Evolutionary conservation across 768 basidiomycete genomes (phyloP).

Genomic region (Hemileccinum rubropunctum): DNA sequence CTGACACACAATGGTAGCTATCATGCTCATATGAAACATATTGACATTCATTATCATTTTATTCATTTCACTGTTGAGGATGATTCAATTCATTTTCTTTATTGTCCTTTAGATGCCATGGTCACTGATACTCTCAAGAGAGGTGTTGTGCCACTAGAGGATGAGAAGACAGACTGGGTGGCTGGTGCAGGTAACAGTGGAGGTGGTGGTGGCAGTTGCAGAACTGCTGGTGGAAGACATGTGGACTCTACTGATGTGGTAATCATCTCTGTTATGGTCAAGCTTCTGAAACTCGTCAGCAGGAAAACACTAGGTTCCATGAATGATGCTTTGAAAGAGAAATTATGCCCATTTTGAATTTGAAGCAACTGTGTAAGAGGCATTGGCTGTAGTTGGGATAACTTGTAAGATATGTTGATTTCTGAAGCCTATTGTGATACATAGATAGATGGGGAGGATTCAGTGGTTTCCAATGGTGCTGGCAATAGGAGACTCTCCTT

Average conservation of each 20-base stretch:
- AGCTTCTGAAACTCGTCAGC: constrained; percentile 28
- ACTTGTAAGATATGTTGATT: constrained; percentile 73
- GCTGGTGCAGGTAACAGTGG: constrained; percentile 18
- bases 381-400: constrained; percentile 69
- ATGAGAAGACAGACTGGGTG: constrained; percentile 25
- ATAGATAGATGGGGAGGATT: constrained; percentile 40
- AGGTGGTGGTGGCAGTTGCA: background rate
- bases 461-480: too few relatives aligned
- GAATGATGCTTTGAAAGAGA: constrained; percentile 72
- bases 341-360: constrained; percentile 59
- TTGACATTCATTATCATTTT: background rate
- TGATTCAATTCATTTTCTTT: background rate
- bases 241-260: constrained; percentile 22
- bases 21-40: background rate
- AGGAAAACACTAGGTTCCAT: constrained; percentile 57
- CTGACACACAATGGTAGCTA: background rate
- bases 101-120: background rate
- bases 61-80: background rate
- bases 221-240: background rate
- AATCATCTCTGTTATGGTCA: constrained; percentile 34
- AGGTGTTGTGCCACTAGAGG: constrained; percentile 32
- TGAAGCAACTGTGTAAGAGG: constrained; percentile 52
- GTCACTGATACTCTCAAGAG: constrained; percentile 8
- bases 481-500: too few relatives aligned
- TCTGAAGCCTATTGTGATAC: constrained; percentile 57